Evolutionary conservation across 23 red algal species (phyloP), one percentile per base, ranked within the genome.

Genomic region (Gracilaria vermiculophylla): DNA sequence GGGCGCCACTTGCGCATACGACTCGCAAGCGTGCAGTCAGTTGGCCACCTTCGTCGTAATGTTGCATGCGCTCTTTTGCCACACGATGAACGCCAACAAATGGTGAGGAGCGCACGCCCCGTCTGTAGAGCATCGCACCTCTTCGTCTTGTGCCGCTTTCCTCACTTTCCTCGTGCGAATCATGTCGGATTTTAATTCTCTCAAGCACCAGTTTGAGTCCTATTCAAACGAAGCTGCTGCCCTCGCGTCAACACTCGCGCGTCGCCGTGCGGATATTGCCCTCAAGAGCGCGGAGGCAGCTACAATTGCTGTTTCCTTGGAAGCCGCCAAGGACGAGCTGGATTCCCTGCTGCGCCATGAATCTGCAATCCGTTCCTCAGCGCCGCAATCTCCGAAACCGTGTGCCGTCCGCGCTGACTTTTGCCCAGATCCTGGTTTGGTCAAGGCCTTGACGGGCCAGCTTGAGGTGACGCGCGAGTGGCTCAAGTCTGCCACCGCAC

Each of bases 221-320:
- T 53, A 60, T 35, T 88, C 84, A 2, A 51, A 66, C 8, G 62
- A 88, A 39, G 66, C 84, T 55, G 25, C 48, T 70, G 25, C 69
- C 1, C 53, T 88, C 0, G 53, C 84, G 2, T 58, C 35, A 16
- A 28, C 84, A 12, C 53, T 88, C 2, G 84, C 84, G 10, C 69
- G 84, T 28, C 84, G 84, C 14, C 84, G 84, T 19, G 84, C 84
- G 27, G 84, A 88, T 48, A 57, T 88, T 5, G 84, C 84, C 19
- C 49, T 88, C 34, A 60, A 76, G 33, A 66, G 84, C 24, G 84
- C 84, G 11, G 84, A 88, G 42, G 84, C 69, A 8, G 84, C 84
- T 13, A 88, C 84, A 2, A 62, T 88, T 36, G 84, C 84, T 37
- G 69, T 88, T 28, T 54, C 84, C 11, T 62, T 88, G 15, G 84